Conservation (phyloP, 139 green algal species). For the Coelastrella sp. region DNA sequence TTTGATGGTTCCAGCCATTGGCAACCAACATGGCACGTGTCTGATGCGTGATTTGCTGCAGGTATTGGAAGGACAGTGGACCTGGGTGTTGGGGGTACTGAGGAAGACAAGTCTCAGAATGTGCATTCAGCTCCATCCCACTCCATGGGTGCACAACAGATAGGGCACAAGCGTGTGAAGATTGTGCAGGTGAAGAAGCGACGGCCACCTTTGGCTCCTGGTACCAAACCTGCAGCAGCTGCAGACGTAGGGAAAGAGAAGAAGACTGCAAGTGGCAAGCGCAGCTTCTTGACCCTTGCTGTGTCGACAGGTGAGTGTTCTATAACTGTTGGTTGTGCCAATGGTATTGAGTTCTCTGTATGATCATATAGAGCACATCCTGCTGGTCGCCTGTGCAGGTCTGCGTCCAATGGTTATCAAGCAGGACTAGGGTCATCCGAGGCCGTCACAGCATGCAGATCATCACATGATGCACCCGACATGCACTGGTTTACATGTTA, state of each 20-base stretch:
- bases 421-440: too few relatives aligned
- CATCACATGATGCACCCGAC: too few relatives aligned
- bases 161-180: background rate
- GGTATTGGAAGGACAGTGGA: constrained; percentile 17
- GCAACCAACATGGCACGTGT: background rate
- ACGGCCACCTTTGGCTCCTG: constrained; percentile 26
- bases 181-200: background rate
- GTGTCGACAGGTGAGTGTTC: constrained; percentile 27
- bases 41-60: background rate
- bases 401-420: too few relatives aligned
- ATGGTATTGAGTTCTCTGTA: too few relatives aligned
- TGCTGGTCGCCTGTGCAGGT: too few relatives aligned
- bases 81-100: background rate
- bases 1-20: background rate
- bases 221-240: constrained; percentile 30
- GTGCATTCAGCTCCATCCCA: too few relatives aligned
- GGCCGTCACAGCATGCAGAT: too few relatives aligned
- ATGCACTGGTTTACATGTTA: too few relatives aligned
- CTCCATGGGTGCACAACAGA: too few relatives aligned
- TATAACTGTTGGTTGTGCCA: too few relatives aligned
- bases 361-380: too few relatives aligned
- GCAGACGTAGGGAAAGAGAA: constrained; percentile 38
- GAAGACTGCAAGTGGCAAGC: constrained; percentile 26
- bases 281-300: constrained; percentile 46
- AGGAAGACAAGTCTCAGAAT: background rate